phyloP scores from a whole-genome alignment of 768 basidiomycete genomes.

The Xerocomus spinulosus region DNA sequence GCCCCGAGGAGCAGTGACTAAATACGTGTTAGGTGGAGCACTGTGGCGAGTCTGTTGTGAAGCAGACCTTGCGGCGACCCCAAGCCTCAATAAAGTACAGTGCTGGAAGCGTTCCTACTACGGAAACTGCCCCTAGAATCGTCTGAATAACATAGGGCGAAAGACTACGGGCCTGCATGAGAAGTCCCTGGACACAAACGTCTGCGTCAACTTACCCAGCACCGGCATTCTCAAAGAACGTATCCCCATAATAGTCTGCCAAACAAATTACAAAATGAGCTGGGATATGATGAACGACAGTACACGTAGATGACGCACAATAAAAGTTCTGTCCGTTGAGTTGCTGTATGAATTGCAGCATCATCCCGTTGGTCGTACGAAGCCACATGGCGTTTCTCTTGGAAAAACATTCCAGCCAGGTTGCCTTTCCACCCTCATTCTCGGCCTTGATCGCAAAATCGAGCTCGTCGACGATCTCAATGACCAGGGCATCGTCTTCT shows the following conservation, averaged over 20 bases:
- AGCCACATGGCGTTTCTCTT: conserved; percentile 64
- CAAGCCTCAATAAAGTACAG: conserved; percentile 63
- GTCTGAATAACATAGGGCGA: conserved; percentile 71
- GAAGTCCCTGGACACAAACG: not conserved
- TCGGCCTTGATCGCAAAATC: conserved; percentile 62
- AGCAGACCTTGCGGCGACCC: conserved; percentile 61
- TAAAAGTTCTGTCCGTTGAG: conserved; percentile 80
- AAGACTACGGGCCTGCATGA: conserved; percentile 34
- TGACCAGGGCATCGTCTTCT: conserved; percentile 52
- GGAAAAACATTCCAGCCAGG: conserved; percentile 77
- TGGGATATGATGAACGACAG: not conserved
- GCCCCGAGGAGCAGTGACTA: conserved; percentile 67
- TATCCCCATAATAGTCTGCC: conserved; percentile 78
- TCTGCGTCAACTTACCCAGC: conserved; percentile 42
- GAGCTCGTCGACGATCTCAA: conserved; percentile 60
- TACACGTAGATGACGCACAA: conserved; percentile 39
- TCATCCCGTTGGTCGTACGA: conserved; percentile 76
- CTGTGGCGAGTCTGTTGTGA: not conserved
- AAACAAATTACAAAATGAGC: conserved; percentile 8
- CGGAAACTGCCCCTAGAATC: conserved; percentile 70
- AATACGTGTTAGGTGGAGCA: not conserved
- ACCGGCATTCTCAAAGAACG: conserved; percentile 73
- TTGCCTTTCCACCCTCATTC: conserved; percentile 77
- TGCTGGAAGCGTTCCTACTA: conserved; percentile 68
- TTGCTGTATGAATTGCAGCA: conserved; percentile 78